A percentile compares a stretch with the other conserved stretches of the same genome.
Evolutionary conservation across 1,139 yeast species (phyloP).

Genomic region (Geotrichum aggregatum): DNA sequence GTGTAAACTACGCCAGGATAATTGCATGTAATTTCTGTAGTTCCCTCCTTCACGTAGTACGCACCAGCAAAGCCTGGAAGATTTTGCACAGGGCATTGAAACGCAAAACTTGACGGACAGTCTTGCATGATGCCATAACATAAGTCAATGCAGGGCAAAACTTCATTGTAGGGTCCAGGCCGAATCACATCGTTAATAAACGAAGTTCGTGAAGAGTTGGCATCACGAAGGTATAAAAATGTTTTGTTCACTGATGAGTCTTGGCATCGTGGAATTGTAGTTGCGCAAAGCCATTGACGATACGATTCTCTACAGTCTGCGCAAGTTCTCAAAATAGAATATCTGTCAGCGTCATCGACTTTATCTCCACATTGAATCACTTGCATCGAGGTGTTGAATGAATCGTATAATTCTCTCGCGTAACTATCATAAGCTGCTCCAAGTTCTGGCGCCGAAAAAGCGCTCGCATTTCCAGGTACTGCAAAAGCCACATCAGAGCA

Average conservation of each 20-base stretch:
- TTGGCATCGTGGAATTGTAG: conserved; percentile 84
- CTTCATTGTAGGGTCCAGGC: conserved; percentile 72
- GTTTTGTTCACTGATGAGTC: conserved; percentile 45
- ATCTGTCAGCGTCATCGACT: conserved; percentile 50
- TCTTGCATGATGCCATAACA: conserved; percentile 76
- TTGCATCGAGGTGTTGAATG: conserved; percentile 72
- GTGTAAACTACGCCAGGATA: conserved; percentile 22
- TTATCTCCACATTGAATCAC: conserved; percentile 74
- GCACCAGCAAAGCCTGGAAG: conserved; percentile 20
- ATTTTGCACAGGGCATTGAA: conserved; percentile 52
- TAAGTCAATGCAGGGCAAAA: conserved; percentile 78
- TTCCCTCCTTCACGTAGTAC: conserved; percentile 14
- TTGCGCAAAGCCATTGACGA: conserved; percentile 85
- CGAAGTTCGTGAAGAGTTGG: conserved; percentile 56
- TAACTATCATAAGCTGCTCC: conserved; percentile 56
- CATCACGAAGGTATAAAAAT: conserved; percentile 48
- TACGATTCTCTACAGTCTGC: conserved; percentile 68
- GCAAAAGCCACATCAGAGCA: conserved; percentile 82
- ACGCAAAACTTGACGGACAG: conserved; percentile 76
- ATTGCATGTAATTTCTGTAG: conserved; percentile 18
- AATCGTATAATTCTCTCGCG: conserved; percentile 53
- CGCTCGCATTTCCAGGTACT: conserved; percentile 58
- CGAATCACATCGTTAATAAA: conserved; percentile 52
- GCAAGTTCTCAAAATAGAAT: conserved; percentile 71
- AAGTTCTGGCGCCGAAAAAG: conserved; percentile 37